Percentiles rank a stretch among this genome's conserved stretches.
phyloP scores from a whole-genome alignment of 2,329 filamentous ascomycete species.

The Mycosphaerella sp. region DNA sequence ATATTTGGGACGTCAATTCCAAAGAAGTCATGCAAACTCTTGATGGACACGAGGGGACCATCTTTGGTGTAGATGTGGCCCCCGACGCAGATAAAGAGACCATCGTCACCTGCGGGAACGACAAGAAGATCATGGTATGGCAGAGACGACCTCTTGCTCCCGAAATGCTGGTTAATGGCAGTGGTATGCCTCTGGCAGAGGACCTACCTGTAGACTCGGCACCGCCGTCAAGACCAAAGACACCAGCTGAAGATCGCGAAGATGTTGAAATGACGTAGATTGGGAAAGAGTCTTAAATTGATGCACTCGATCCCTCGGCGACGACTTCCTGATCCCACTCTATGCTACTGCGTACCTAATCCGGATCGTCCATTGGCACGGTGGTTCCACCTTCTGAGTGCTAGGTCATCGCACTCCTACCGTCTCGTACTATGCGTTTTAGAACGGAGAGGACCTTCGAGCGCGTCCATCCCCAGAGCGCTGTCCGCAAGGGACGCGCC shows the following conservation, averaged over 20 bases:
- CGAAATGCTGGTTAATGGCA: constrained; percentile 6
- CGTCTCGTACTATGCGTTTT: too few species aligned
- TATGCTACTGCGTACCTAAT: too few species aligned
- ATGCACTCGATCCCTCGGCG: too few species aligned
- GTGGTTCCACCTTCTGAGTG: too few species aligned
- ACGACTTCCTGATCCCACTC: too few species aligned
- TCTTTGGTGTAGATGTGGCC: constrained; percentile 56
- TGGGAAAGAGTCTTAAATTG: too few species aligned
- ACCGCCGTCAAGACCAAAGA: constrained; percentile 10
- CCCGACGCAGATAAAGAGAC: constrained; percentile 40
- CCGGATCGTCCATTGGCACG: too few species aligned
- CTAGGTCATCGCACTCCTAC: too few species aligned
- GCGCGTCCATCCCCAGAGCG: too few species aligned
- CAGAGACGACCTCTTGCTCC: constrained; percentile 29
- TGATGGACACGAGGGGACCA: constrained; percentile 51
- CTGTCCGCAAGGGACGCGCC: too few species aligned
- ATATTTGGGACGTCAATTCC: constrained; percentile 84
- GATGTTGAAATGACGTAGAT: constrained; percentile 8
- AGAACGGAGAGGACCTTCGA: too few species aligned
- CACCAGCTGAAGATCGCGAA: not conserved
- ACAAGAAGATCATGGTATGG: constrained; percentile 58
- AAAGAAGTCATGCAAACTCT: constrained; percentile 73
- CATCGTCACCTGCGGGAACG: constrained; percentile 57
- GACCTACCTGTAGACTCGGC: constrained; percentile 1
- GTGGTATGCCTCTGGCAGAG: not conserved